Evolutionary conservation across 768 basidiomycete species (phyloP).

Genomic region (Auriscalpium orientale): DNA sequence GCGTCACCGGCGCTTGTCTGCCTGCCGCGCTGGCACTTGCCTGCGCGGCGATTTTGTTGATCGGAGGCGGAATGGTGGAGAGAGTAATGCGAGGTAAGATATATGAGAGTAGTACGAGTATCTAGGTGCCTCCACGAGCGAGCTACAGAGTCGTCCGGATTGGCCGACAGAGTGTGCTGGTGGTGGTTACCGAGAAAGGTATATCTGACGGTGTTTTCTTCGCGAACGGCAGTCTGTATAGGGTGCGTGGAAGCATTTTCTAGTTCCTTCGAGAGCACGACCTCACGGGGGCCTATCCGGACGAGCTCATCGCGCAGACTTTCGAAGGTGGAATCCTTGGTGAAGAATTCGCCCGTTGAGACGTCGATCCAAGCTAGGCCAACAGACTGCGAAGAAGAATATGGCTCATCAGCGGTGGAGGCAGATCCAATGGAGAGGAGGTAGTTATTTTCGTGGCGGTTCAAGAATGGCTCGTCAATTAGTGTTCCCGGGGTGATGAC

Average conservation of each 20-base stretch:
- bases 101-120: too few relatives aligned
- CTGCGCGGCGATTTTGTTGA: too few relatives aligned
- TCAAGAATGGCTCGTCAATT: conserved; percentile 84
- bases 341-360: conserved; percentile 90
- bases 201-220: conserved; percentile 47
- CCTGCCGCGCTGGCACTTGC: too few relatives aligned
- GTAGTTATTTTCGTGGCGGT: conserved; percentile 84
- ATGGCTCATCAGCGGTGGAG: neutral
- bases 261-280: conserved; percentile 53
- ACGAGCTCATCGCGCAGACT: conserved; percentile 73
- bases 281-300: conserved; percentile 74
- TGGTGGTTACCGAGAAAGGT: too few relatives aligned
- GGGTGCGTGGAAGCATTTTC: conserved; percentile 34
- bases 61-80: too few relatives aligned
- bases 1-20: too few relatives aligned
- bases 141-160: too few relatives aligned
- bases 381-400: conserved; percentile 13
- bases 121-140: too few relatives aligned
- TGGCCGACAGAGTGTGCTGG: too few relatives aligned
- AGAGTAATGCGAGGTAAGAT: too few relatives aligned
- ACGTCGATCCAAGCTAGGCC: conserved; percentile 94
- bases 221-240: conserved; percentile 39
- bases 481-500: conserved; percentile 92
- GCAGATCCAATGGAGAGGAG: conserved; percentile 55
- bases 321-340: conserved; percentile 47